Conservation (phyloP, 345 rosid genomes). For the Brassica juncea region DNA sequence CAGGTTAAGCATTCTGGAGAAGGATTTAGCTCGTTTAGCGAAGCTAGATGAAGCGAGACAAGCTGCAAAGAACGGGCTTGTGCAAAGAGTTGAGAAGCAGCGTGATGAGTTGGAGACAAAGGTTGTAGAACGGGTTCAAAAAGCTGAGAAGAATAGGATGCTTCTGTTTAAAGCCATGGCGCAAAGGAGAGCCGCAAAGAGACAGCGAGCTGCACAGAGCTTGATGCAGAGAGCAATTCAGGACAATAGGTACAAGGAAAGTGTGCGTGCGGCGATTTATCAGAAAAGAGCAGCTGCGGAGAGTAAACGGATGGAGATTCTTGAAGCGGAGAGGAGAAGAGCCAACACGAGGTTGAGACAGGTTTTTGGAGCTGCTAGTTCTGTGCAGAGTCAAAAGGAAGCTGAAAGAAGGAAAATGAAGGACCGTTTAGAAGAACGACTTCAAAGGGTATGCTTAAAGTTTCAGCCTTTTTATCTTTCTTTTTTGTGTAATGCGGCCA, state of each 20-base stretch:
- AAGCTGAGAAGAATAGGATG: conserved; percentile 92
- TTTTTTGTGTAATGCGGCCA: conserved; percentile 1
- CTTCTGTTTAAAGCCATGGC: conserved; percentile 70
- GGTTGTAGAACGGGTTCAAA: conserved; percentile 75
- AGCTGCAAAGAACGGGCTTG: conserved; percentile 80
- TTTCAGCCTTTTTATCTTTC: conserved; percentile 10
- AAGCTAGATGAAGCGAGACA: conserved; percentile 84
- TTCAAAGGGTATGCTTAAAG: conserved; percentile 66
- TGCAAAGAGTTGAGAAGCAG: conserved; percentile 66
- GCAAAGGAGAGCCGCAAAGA: conserved; percentile 67
- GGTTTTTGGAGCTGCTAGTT: conserved; percentile 68
- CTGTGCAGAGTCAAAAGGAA: conserved; percentile 68
- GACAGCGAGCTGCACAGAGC: conserved; percentile 80
- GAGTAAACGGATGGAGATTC: conserved; percentile 70
- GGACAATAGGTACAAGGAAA: conserved; percentile 91
- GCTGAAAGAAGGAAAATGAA: conserved; percentile 73
- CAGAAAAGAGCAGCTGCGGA: conserved; percentile 90
- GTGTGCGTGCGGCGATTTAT: conserved; percentile 72
- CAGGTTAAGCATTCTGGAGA: conserved; percentile 80
- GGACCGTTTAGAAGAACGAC: conserved; percentile 77
- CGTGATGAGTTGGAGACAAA: conserved; percentile 80
- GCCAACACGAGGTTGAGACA: conserved; percentile 66
- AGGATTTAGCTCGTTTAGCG: conserved; percentile 75
- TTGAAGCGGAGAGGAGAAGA: conserved; percentile 81
- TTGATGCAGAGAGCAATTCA: conserved; percentile 64